These are phyloP conservation scores for Phylloporus rhodoxanthus DNA, from an alignment of 768 basidiomycete species.

Conservation along the genomic window DNA sequence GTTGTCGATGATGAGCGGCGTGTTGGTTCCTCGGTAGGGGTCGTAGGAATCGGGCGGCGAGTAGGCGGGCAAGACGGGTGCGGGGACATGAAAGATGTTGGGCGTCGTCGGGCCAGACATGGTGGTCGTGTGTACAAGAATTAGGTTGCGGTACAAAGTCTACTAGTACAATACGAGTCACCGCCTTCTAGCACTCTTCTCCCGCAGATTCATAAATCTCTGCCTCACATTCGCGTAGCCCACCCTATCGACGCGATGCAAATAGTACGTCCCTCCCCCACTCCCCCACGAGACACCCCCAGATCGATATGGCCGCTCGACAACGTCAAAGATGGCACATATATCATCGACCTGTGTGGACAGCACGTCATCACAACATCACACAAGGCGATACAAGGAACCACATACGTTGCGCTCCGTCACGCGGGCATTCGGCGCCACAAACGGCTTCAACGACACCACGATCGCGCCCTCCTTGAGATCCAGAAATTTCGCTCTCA, in stretches of 20 bases:
- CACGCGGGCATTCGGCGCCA: conserved; percentile 68
- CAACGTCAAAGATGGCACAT: conserved; percentile 75
- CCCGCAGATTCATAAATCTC: conserved; percentile 47
- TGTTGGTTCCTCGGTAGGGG: conserved; percentile 41
- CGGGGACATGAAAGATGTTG: conserved; percentile 17
- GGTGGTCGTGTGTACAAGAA: too few relatives aligned
- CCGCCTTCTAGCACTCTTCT: conserved; percentile 26
- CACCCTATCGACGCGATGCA: conserved; percentile 71
- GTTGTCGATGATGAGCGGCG: conserved; percentile 84
- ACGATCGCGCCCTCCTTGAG: conserved; percentile 90
- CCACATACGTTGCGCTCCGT: conserved; percentile 74
- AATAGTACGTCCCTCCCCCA: conserved; percentile 61
- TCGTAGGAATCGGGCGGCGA: conserved; percentile 44
- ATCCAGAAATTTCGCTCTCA: conserved; percentile 88
- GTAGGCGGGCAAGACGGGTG: conserved; percentile 29
- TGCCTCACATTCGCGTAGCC: conserved; percentile 59
- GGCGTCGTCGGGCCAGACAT: conserved; percentile 16
- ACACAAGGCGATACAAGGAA: neutral
- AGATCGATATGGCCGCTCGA: conserved; percentile 57
- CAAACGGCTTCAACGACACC: conserved; percentile 82
- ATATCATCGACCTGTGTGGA: conserved; percentile 62
- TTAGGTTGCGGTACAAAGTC: too few relatives aligned
- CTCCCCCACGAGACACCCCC: conserved; percentile 82
- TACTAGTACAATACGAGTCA: conserved; percentile 1
- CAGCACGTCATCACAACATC: neutral